phyloP scores from a whole-genome alignment of 2,329 filamentous ascomycete genomes.

The Nemania diffusa region DNA sequence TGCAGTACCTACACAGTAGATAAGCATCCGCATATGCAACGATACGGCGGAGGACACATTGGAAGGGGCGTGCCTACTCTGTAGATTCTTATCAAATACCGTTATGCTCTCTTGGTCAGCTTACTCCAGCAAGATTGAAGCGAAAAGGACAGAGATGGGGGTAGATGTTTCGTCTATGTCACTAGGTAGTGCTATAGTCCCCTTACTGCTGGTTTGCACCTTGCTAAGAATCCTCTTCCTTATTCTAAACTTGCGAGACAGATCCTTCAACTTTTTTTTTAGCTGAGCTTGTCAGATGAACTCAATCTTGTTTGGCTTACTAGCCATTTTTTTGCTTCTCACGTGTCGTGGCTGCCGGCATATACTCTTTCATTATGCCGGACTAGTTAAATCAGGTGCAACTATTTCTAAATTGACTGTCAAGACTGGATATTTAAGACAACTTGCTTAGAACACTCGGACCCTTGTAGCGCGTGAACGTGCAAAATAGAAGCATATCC shows the following conservation, averaged over 20 bases:
- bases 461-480: conserved; percentile 9
- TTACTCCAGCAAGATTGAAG: conserved; percentile 33
- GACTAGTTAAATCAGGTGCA: conserved; percentile 3
- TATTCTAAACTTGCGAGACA: conserved; percentile 3
- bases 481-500: conserved; percentile 22
- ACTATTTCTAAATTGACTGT: not conserved
- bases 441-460: conserved; percentile 1
- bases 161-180: conserved; percentile 9
- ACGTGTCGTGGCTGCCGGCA: conserved; percentile 1
- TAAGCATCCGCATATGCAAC: conserved; percentile 20
- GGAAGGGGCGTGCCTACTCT: not conserved
- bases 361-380: not conserved
- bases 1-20: conserved; percentile 10
- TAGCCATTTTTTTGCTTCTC: not conserved
- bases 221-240: conserved; percentile 11
- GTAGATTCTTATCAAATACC: conserved; percentile 34
- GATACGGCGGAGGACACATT: conserved; percentile 8
- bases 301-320: conserved; percentile 10
- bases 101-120: conserved; percentile 29
- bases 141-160: conserved; percentile 11
- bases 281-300: not conserved
- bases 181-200: conserved; percentile 4
- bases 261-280: conserved; percentile 16
- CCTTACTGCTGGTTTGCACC: conserved; percentile 7
- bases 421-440: not conserved